Base-by-base conservation (phyloP, 768 basidiomycete species). In the Russula abietina region DNA sequence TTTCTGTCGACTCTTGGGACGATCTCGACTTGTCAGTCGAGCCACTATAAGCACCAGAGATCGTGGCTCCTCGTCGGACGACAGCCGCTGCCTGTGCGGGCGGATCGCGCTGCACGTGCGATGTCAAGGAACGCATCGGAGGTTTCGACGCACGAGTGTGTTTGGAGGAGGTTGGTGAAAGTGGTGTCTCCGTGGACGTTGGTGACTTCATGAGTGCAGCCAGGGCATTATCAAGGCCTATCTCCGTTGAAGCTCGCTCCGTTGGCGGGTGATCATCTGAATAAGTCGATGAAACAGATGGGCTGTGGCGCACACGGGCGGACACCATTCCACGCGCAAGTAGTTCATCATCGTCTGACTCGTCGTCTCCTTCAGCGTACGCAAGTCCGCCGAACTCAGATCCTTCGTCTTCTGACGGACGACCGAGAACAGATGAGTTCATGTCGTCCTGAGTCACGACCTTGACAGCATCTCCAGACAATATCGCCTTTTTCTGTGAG, bases 61-160 rank as follows among this genome's bases (percentile, higher is more conserved):
- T 77, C 69, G 57, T 68, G 33, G 61, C 67, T n/a, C 65, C 67
- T 2, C 67, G 58, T 30, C 67, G 61, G 30, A 65, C 69, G 19
- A 67, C 67, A 28, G 66, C 24, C 10, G 70, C 67, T 10, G 65
- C 71, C 48, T 71, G 69, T 43, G 72, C 68, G 51, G 66, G 41
- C 6, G 66, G 46, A n/a, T 77, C 69, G 55, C 74, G 72, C 1
- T 77, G 73, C 49, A 73, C 75, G 8, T 79, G 77, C 57, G 75
- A 80, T 52, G 86, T 85, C 65, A 80, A 76, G 32, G 82, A 77
- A 38, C 86, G 78, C 52, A 75, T 75, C 9, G 85, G 84, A 19
- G 85, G 72, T 74, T 86, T 87, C 48, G 73, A 69, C 48, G 68
- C 71, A 28, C 73, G 72, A 48, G 74, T 72, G 61, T 73, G 75